Base-by-base conservation (phyloP, 148 eudicot species). In the Arctostaphylos glauca region DNA sequence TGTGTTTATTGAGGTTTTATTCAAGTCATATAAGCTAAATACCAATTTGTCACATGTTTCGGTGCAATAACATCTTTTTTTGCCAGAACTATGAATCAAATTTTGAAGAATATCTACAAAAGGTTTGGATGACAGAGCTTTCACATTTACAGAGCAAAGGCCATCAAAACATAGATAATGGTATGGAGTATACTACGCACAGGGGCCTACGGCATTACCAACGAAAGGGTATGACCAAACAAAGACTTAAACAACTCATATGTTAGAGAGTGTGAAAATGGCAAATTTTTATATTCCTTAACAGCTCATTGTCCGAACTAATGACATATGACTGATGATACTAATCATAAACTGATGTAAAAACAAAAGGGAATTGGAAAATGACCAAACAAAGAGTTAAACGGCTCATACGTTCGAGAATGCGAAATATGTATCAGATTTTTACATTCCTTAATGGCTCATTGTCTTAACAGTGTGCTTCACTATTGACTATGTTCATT, bases 231-330 rank as follows among this genome's bases (percentile, higher is more conserved):
- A 31, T 66, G 53, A 3, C 58, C 14, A 53, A 5, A 21, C 14
- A 47, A 77, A 60, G 81, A 23, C 72, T 80, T 55, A 18, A 50
- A 0, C 31, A 16, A 48, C 4, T 59, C 50, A 38, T 50, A 38
- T 50, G 53, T n/a, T 70, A 31, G 38, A 31, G 38, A 31, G 19
- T 56, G 38, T 1, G 38, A 31, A 31, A 1, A 31, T 31, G 38
- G 3, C 55, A 52, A 44, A 70, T 71, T 38, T 80, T 50, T 48
- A 67, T 16, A 38, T 62, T 80, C 25, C 62, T 76, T 80, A 50
- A 68, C 2, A n/a, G 81, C 18, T 12, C 53, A 49, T 21, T 31
- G 38, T 31, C 47, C 76, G 13, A 41, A 50, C 14, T 16, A 68
- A 59, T 10, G 23, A 77, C 5, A 50, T 14, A 64, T 23, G 25